Evolutionary conservation across 345 rosid species (phyloP).

Genomic region (Camelina hispida): DNA sequence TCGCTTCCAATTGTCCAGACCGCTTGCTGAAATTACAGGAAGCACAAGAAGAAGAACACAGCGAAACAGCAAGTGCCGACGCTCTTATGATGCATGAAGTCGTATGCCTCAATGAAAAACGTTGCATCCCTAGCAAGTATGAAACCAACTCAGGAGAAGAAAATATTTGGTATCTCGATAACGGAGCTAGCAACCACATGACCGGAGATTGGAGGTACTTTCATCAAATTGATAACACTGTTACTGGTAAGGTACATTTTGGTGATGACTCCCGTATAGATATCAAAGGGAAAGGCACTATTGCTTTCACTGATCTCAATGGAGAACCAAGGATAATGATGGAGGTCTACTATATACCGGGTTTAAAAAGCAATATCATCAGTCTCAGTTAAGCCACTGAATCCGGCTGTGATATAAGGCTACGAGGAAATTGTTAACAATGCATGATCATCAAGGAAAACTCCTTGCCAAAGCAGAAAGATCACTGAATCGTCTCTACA

Average conservation of each 20-base stretch:
- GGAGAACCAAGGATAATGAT: neutral
- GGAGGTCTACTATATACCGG: neutral
- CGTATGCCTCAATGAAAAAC: neutral
- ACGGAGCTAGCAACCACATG: neutral
- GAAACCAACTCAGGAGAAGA: neutral
- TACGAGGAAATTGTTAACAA: no score
- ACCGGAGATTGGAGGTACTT: neutral
- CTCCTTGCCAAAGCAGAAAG: no score
- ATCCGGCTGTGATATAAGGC: no score
- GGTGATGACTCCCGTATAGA: neutral
- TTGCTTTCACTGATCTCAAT: neutral
- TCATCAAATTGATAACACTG: neutral
- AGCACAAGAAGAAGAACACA: neutral
- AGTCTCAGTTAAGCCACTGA: no score
- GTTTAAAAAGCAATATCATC: neutral
- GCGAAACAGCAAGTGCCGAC: neutral
- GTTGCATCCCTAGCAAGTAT: neutral
- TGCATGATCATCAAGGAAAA: no score
- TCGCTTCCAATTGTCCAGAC: neutral
- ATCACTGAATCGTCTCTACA: no score
- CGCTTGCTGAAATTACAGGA: neutral
- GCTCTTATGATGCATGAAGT: neutral
- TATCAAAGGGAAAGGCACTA: neutral
- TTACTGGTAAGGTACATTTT: neutral
- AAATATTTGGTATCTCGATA: neutral